Percentiles rank a stretch among this genome's conserved stretches.
phyloP scores from a whole-genome alignment of 2,329 filamentous ascomycete genomes.

The Pseudogymnoascus sp. region DNA sequence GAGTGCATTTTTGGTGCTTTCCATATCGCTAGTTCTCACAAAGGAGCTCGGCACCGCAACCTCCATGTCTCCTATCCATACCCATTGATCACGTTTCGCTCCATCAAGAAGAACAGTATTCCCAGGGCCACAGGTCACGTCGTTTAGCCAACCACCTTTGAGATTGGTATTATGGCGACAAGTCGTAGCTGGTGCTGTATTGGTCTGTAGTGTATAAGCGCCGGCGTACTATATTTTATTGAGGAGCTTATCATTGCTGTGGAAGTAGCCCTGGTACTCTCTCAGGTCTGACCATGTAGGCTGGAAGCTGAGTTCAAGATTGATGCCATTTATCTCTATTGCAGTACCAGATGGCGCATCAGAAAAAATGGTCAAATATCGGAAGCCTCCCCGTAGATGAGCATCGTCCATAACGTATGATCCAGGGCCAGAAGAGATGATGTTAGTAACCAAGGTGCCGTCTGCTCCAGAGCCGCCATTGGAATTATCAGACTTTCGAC shows the following conservation, averaged over 20 bases:
- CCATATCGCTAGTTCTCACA: constrained; percentile 39
- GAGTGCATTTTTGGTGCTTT: constrained; percentile 39
- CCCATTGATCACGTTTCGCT: constrained; percentile 47
- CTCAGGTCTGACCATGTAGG: constrained; percentile 34
- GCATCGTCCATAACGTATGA: constrained; percentile 36
- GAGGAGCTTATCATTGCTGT: constrained; percentile 26
- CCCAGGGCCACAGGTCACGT: constrained; percentile 27
- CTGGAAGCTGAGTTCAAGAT: constrained; percentile 32
- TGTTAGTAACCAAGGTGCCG: constrained; percentile 38
- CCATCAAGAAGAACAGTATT: constrained; percentile 34
- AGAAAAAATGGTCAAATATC: constrained; percentile 37
- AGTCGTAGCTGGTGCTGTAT: constrained; percentile 22
- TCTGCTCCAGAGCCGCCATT: constrained; percentile 38
- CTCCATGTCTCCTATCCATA: constrained; percentile 52
- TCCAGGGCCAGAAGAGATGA: constrained; percentile 28
- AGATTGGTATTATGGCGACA: constrained; percentile 25
- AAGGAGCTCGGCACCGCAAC: constrained; percentile 43
- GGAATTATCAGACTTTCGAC: constrained; percentile 39
- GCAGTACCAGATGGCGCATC: background rate
- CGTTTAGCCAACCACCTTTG: constrained; percentile 30
- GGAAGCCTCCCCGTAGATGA: constrained; percentile 42
- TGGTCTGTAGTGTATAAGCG: constrained; percentile 17
- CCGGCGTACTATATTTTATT: constrained; percentile 32
- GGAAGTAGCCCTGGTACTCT: constrained; percentile 23
- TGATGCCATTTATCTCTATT: constrained; percentile 25